Conservation (phyloP, 768 basidiomycete species). For the Boletus sensibilis region DNA sequence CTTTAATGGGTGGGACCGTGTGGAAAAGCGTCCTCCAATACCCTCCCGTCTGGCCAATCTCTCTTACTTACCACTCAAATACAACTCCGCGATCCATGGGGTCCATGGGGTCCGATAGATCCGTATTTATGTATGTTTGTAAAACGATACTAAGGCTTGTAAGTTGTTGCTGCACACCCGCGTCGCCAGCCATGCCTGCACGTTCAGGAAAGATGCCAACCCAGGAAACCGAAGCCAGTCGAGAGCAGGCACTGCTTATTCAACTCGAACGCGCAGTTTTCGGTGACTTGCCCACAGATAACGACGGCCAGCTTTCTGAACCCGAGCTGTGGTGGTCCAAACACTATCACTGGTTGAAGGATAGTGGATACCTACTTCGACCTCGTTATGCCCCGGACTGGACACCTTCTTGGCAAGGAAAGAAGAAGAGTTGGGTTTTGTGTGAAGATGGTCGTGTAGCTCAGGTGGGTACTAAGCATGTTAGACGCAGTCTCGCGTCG, state of each 20-base stretch:
- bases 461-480: background rate
- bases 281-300: background rate
- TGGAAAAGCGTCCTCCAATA: background rate
- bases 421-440: background rate
- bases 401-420: conserved; percentile 20
- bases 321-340: conserved; percentile 13
- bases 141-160: background rate
- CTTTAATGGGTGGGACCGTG: background rate
- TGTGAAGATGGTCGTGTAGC: conserved; percentile 6
- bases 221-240: background rate
- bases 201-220: background rate
- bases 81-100: background rate
- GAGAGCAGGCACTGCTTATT: background rate
- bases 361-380: conserved; percentile 17
- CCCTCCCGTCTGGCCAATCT: background rate
- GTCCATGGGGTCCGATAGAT: conserved; percentile 7
- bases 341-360: conserved; percentile 16
- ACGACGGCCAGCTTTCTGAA: background rate
- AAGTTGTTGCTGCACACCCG: too few species aligned
- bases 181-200: background rate
- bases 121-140: conserved; percentile 2
- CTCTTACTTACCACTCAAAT: background rate
- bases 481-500: background rate
- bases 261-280: background rate
- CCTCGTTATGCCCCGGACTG: conserved; percentile 22